These are phyloP conservation scores for Ophiosphaerella narmari DNA, from an alignment of 2,329 filamentous ascomycete species.

Conservation along the genomic window DNA sequence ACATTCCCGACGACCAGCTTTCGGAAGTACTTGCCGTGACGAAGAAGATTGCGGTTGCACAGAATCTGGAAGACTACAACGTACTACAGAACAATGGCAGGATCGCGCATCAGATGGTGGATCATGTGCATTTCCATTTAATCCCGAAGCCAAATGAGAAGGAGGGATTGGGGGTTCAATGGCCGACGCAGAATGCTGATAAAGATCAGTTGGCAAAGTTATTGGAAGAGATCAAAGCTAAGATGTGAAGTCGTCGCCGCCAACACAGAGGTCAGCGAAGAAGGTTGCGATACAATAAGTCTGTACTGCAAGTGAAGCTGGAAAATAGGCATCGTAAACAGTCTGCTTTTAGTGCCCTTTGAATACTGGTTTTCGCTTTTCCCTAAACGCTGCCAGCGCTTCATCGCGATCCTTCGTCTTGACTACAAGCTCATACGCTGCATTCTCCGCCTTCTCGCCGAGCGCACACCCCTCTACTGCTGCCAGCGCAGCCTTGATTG, in stretches of 20 bases:
- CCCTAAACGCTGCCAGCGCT: slow-evolving; percentile 81
- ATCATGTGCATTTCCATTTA: slow-evolving; percentile 96
- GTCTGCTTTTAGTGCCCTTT: slow-evolving; percentile 52
- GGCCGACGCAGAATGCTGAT: slow-evolving; percentile 76
- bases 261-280: background rate
- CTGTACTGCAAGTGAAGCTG: background rate
- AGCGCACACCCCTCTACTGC: slow-evolving; percentile 71
- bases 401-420: slow-evolving; percentile 85
- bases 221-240: slow-evolving; percentile 82
- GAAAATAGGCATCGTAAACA: background rate
- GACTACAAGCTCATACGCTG: slow-evolving; percentile 83
- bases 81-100: slow-evolving; percentile 94
- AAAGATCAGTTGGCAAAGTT: slow-evolving; percentile 83
- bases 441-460: slow-evolving; percentile 79
- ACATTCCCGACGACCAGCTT: slow-evolving; percentile 90
- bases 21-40: slow-evolving; percentile 81
- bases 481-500: slow-evolving; percentile 76
- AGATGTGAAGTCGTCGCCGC: slow-evolving; percentile 67
- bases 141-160: slow-evolving; percentile 89
- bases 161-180: slow-evolving; percentile 79
- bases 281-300: no score
- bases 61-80: slow-evolving; percentile 82
- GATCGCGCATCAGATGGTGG: slow-evolving; percentile 88
- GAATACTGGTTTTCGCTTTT: slow-evolving; percentile 74
- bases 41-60: slow-evolving; percentile 82